Evolutionary conservation across 2,329 filamentous ascomycete genomes (phyloP), one percentile per base, ranked within the genome.

Genomic region (Fusarium udum): DNA sequence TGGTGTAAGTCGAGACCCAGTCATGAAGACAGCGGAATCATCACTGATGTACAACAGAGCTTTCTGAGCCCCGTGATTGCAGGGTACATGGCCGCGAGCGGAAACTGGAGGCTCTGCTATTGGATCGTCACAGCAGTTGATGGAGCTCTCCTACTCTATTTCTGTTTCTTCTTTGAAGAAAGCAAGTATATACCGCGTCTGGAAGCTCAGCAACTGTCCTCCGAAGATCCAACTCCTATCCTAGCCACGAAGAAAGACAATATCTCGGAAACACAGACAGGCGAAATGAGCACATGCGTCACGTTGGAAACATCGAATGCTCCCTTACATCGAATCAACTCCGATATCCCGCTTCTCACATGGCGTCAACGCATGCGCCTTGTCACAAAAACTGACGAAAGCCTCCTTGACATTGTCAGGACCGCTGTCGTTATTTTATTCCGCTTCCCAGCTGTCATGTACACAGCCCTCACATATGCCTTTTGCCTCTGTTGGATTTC

Each of bases 381-480:
- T 32, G 24, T 73, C 16, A 78, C 74, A 2, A 69, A 58, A 20
- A 73, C 70, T 1, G 62, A 68, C 46, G 64, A 75, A 48, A 71
- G 59, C 11, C 52, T 77, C 8, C 43, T 62, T 37, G 58, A 58
- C 13, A 58, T 55, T 10, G 51, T 52, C 4, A 68, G 46, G 14
- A 57, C 52, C 2, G 67, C 74, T 3, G 13, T 73, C 4, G 18
- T 66, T 5, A 56, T 64, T 6, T 26, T 69, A 8, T 61, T 62
- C 24, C 40, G 48, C 2, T 82, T 84, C 24, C 83, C 83, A 3
- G 79, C 80, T 0, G 80, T 84, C 18, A 61, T 81, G 31, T 84
- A 81, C 64, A 79, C 80, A 2, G 80, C 76, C 0, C 49, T 84
- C 3, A 79, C 82, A 42, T 83, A 83, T 60, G 82, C 81, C 2